Percentiles rank a stretch among this genome's conserved stretches.
Evolutionary conservation across 352 stramenopile genomes (phyloP).

Genomic region (Pythium vanterpoolii): DNA sequence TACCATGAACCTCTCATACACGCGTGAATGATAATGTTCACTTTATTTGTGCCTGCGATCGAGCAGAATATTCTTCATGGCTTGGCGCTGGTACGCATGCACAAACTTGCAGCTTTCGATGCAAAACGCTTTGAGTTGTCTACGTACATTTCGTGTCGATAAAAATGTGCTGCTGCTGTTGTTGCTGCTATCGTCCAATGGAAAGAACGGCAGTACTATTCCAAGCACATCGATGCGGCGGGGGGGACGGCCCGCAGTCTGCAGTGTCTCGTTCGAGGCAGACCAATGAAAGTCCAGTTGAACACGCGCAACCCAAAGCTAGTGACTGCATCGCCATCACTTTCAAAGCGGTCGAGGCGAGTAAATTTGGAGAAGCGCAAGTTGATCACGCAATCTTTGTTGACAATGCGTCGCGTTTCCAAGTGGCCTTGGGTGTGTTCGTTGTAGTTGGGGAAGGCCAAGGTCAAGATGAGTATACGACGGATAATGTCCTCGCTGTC

Average conservation of each 20-base stretch:
- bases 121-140: neutral
- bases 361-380: neutral
- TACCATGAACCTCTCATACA: no score
- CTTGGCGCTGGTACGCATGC: slow-evolving; percentile 1
- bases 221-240: slow-evolving; percentile 5
- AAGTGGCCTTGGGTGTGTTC: neutral
- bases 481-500: neutral
- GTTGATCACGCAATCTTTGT: slow-evolving; percentile 1
- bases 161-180: no score
- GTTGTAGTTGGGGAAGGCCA: neutral
- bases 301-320: neutral
- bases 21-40: no score
- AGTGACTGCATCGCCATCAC: neutral
- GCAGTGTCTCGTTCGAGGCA: slow-evolving; percentile 1
- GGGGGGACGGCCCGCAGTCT: neutral
- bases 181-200: no score
- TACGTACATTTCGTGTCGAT: neutral
- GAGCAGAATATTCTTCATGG: slow-evolving; percentile 5
- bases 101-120: slow-evolving; percentile 1
- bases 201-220: neutral
- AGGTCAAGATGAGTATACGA: neutral
- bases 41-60: no score
- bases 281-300: slow-evolving; percentile 9
- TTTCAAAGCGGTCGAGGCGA: neutral
- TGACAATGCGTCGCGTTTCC: neutral